Percentiles rank a stretch among this genome's conserved stretches.
These are phyloP conservation scores for Medicago lupulina DNA, from an alignment of 306 rosid species.

Conservation along the genomic window DNA sequence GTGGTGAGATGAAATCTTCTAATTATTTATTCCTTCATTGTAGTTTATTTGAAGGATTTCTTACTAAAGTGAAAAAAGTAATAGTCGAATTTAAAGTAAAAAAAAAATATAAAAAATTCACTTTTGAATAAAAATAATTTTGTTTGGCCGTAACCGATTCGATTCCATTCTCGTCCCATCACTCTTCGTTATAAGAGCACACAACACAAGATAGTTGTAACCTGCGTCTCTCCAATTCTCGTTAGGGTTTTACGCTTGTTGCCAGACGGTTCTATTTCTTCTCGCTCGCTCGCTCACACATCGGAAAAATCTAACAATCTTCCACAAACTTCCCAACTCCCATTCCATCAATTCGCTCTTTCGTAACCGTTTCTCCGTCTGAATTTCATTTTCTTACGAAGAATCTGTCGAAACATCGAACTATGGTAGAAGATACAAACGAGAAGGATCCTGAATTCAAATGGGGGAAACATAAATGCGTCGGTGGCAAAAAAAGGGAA, in stretches of 20 bases:
- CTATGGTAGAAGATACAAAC: slow-evolving; percentile 52
- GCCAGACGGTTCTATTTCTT: not conserved
- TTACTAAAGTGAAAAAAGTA: too few relatives aligned
- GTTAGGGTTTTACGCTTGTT: slow-evolving; percentile 40
- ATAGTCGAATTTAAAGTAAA: too few relatives aligned
- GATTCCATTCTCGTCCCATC: too few relatives aligned
- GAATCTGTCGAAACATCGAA: slow-evolving; percentile 36
- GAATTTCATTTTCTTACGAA: slow-evolving; percentile 14
- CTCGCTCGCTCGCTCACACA: not conserved
- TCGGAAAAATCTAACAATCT: not conserved
- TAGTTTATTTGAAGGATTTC: too few relatives aligned
- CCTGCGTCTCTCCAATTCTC: not conserved
- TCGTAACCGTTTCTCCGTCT: not conserved
- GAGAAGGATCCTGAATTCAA: slow-evolving; percentile 55
- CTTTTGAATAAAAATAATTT: too few relatives aligned
- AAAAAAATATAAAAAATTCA: too few relatives aligned
- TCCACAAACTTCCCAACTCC: not conserved
- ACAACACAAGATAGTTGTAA: not conserved
- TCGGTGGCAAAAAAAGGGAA: slow-evolving; percentile 62
- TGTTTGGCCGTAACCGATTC: too few relatives aligned
- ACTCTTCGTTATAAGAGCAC: too few relatives aligned
- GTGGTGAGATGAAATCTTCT: too few relatives aligned
- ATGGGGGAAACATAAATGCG: slow-evolving; percentile 65
- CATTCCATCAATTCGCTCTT: not conserved
- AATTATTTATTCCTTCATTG: too few relatives aligned